Conservation (phyloP, 1,284 basidiomycete species). For the Ustilago xerochloae region DNA sequence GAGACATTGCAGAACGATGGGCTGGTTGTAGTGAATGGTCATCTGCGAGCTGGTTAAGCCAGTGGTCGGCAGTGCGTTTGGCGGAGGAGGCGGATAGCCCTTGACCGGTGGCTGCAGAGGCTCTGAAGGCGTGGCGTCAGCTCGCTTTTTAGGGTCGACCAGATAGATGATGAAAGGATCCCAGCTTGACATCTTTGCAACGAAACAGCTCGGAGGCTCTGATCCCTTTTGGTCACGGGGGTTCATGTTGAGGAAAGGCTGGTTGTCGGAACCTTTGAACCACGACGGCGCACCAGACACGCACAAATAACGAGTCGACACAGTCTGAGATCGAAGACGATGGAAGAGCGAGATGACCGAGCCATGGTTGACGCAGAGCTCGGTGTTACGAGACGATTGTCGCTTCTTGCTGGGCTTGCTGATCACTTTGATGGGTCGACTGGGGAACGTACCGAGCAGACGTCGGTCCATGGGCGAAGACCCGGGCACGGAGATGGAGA, state of each 20-base stretch:
- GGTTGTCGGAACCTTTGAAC: conserved; percentile 64
- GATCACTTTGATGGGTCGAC: conserved; percentile 96
- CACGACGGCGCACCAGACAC: conserved; percentile 80
- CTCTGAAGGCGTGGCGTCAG: conserved; percentile 79
- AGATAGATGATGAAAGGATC: conserved; percentile 91
- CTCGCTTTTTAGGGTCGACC: conserved; percentile 78
- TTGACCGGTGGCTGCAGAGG: conserved; percentile 70
- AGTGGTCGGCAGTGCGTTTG: conserved; percentile 83
- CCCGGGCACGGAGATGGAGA: conserved; percentile 80
- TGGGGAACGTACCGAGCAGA: conserved; percentile 79
- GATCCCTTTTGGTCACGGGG: conserved; percentile 37
- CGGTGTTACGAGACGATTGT: conserved; percentile 83
- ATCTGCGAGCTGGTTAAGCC: conserved; percentile 82
- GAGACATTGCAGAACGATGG: conserved; percentile 91
- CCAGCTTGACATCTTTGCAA: conserved; percentile 71
- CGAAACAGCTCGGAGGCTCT: conserved; percentile 68
- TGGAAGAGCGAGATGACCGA: conserved; percentile 95
- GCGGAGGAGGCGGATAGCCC: conserved; percentile 82
- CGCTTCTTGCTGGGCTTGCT: conserved; percentile 80
- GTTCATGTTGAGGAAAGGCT: conserved; percentile 58
- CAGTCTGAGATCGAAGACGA: conserved; percentile 80
- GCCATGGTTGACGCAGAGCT: conserved; percentile 92
- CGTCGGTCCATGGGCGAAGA: conserved; percentile 74
- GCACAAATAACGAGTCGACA: conserved; percentile 86
- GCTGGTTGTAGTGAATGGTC: conserved; percentile 90